These are phyloP conservation scores for Alternaria panax DNA, from an alignment of 2,329 filamentous ascomycete species.

Conservation along the genomic window DNA sequence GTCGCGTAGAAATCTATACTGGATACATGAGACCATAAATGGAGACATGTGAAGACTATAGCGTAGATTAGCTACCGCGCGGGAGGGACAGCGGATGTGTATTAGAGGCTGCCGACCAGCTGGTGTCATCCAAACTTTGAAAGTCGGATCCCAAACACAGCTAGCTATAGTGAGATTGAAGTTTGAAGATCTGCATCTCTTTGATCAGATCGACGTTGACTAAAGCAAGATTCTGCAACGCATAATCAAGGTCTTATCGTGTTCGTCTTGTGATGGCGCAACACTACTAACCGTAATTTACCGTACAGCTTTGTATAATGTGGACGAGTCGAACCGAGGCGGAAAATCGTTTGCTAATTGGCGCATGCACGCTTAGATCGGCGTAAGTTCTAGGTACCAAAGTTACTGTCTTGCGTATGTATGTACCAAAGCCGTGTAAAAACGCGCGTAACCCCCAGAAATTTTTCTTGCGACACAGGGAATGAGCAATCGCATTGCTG, in stretches of 20 bases:
- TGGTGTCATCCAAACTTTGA: neutral
- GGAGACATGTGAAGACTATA: neutral
- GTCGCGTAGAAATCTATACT: neutral
- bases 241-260: neutral
- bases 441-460: neutral
- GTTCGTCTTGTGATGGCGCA: neutral
- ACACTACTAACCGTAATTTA: neutral
- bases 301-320: neutral
- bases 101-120: neutral
- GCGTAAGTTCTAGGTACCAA: neutral
- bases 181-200: neutral
- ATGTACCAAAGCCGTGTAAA: neutral
- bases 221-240: neutral
- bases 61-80: neutral
- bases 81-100: constrained; percentile 1
- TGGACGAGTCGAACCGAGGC: neutral
- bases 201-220: neutral
- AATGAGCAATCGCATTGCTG: neutral
- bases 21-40: neutral
- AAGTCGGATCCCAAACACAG: neutral
- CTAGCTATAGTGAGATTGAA: neutral
- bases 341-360: neutral
- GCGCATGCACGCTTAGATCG: neutral
- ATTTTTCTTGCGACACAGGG: neutral
- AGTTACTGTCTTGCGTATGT: neutral